These are phyloP conservation scores for Physaria fendleri DNA, from an alignment of 345 rosid species.

Conservation along the genomic window DNA sequence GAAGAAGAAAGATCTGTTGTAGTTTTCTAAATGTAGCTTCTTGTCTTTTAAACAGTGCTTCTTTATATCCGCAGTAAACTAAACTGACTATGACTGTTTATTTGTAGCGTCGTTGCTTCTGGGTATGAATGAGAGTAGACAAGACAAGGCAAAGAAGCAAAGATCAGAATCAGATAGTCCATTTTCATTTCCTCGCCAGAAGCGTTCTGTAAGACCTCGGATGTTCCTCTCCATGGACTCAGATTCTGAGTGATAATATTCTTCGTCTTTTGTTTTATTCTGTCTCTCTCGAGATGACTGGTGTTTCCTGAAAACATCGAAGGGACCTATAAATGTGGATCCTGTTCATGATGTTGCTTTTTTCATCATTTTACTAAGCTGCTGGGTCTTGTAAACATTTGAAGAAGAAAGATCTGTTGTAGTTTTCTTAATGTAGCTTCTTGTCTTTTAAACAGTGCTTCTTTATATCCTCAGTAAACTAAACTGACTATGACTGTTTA, in stretches of 20 bases:
- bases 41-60: too few species aligned
- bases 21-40: too few species aligned
- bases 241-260: constrained; percentile 64
- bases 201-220: constrained; percentile 83
- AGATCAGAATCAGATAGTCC: constrained; percentile 75
- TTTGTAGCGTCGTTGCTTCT: constrained; percentile 73
- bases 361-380: neutral
- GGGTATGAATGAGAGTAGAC: constrained; percentile 60
- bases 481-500: constrained; percentile 18
- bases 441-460: neutral
- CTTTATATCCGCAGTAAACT: too few species aligned
- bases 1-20: neutral
- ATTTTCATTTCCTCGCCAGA: constrained; percentile 67
- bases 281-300: too few species aligned
- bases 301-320: neutral
- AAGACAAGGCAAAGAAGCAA: constrained; percentile 54
- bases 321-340: neutral
- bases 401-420: constrained; percentile 10
- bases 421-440: neutral
- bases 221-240: constrained; percentile 63
- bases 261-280: too few species aligned
- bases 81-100: neutral
- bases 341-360: constrained; percentile 12
- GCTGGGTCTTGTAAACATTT: constrained; percentile 14
- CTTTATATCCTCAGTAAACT: neutral